Conservation (phyloP, 2,329 filamentous ascomycete genomes). For the Fonsecaea nubica region DNA sequence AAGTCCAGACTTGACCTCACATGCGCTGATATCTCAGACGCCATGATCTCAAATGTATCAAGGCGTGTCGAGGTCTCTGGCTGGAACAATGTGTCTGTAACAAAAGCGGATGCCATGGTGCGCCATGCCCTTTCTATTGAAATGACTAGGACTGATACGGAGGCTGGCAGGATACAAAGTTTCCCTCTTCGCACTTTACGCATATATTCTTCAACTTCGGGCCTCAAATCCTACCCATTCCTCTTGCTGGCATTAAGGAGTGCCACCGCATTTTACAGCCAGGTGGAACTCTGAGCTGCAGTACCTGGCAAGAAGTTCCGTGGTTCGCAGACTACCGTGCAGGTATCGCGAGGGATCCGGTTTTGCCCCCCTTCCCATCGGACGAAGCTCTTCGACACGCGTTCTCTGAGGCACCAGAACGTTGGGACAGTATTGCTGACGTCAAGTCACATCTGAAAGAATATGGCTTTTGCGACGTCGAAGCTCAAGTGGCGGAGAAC, state of each 20-base stretch:
- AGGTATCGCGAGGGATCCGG: constrained; percentile 8
- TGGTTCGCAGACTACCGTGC: constrained; percentile 23
- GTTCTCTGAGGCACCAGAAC: constrained; percentile 14
- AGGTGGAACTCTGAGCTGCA: constrained; percentile 16
- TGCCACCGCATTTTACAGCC: constrained; percentile 25
- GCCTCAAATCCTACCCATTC: constrained; percentile 16
- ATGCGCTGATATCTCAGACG: constrained; percentile 27
- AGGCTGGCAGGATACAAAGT: constrained; percentile 18
- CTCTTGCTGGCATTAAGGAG: constrained; percentile 17
- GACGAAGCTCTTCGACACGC: constrained; percentile 3
- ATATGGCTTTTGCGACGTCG: constrained; percentile 19
- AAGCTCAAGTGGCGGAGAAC: background rate
- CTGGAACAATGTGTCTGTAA: constrained; percentile 14
- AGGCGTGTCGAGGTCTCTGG: constrained; percentile 9
- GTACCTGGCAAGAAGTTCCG: constrained; percentile 18
- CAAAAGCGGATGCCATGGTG: constrained; percentile 23
- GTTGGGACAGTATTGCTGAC: constrained; percentile 19
- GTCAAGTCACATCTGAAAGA: constrained; percentile 12
- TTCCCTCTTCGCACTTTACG: constrained; percentile 17
- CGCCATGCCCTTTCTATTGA: background rate
- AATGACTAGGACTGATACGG: background rate
- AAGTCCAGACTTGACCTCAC: constrained; percentile 16
- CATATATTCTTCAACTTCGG: constrained; percentile 31
- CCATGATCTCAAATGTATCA: constrained; percentile 6
- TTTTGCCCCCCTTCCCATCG: constrained; percentile 16